A percentile compares a stretch with the other conserved stretches of the same genome.
Conservation (phyloP, 1,139 yeast species). For the Pneumocystis carinii region DNA sequence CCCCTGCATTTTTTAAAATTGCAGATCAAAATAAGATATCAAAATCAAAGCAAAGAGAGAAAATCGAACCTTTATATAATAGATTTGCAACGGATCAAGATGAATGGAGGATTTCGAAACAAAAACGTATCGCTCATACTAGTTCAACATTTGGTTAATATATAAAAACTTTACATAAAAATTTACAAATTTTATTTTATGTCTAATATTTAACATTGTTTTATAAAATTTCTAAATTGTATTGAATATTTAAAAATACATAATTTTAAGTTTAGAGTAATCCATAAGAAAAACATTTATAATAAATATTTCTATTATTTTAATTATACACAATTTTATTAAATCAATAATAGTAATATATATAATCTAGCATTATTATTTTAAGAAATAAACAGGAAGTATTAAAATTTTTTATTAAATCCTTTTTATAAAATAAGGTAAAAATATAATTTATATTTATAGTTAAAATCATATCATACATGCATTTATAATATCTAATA, state of each 20-base stretch:
- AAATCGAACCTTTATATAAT: constrained; percentile 50
- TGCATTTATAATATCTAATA: background rate
- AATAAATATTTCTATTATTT: background rate
- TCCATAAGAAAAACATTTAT: background rate
- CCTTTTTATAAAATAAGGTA: too few relatives aligned
- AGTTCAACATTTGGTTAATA: background rate
- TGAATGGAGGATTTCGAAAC: constrained; percentile 39
- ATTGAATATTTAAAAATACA: background rate
- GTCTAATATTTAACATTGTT: too few relatives aligned
- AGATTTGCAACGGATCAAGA: constrained; percentile 38
- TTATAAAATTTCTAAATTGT: too few relatives aligned
- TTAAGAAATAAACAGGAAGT: background rate
- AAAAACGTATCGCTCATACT: constrained; percentile 18
- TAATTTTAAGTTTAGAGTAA: background rate
- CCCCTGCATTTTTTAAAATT: constrained; percentile 70
- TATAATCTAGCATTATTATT: background rate
- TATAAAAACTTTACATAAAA: background rate
- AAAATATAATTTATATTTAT: background rate
- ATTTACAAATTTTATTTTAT: too few relatives aligned
- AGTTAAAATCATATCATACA: background rate
- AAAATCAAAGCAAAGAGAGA: constrained; percentile 33
- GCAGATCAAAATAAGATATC: constrained; percentile 31
- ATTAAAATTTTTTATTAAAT: too few relatives aligned
- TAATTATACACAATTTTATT: background rate
- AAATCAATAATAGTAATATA: background rate